These are phyloP conservation scores for Talaromyces amestolkiae DNA, from an alignment of 2,329 filamentous ascomycete genomes.

Conservation along the genomic window DNA sequence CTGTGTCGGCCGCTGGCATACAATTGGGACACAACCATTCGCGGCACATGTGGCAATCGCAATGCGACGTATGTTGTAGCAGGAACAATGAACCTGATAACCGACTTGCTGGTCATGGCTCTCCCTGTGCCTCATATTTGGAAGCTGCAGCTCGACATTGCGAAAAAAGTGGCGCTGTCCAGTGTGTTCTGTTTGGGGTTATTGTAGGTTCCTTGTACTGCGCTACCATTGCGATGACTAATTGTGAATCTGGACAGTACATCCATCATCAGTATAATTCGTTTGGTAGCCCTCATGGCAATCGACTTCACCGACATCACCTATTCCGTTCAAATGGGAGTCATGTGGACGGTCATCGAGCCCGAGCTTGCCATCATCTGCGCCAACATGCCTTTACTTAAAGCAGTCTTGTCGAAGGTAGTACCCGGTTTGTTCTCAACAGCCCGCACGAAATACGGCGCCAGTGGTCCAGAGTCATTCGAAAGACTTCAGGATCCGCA, in stretches of 20 bases:
- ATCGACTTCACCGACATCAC: slow-evolving; percentile 5
- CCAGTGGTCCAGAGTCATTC: neutral
- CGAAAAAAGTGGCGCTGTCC: slow-evolving; percentile 1
- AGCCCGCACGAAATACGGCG: neutral
- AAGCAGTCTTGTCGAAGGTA: neutral
- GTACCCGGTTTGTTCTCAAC: neutral
- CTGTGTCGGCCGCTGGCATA: slow-evolving; percentile 3
- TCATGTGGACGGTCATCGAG: slow-evolving; percentile 6
- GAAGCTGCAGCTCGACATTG: neutral
- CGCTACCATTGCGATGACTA: neutral
- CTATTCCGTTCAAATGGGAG: neutral
- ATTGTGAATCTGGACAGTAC: neutral
- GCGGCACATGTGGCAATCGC: slow-evolving; percentile 11
- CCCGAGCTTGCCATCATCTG: neutral
- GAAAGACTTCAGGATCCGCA: neutral
- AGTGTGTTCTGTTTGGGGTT: slow-evolving; percentile 10
- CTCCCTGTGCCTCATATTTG: slow-evolving; percentile 10
- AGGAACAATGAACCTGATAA: slow-evolving; percentile 6
- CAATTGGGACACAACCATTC: slow-evolving; percentile 5
- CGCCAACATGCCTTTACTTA: neutral
- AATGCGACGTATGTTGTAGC: slow-evolving; percentile 6
- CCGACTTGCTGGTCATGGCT: slow-evolving; percentile 10
- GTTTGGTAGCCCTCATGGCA: neutral
- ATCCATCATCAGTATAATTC: neutral
- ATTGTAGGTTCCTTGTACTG: neutral